Evolutionary conservation across 2,329 filamentous ascomycete species (phyloP), one percentile per base, ranked within the genome.

Genomic region (Fusarium napiforme): DNA sequence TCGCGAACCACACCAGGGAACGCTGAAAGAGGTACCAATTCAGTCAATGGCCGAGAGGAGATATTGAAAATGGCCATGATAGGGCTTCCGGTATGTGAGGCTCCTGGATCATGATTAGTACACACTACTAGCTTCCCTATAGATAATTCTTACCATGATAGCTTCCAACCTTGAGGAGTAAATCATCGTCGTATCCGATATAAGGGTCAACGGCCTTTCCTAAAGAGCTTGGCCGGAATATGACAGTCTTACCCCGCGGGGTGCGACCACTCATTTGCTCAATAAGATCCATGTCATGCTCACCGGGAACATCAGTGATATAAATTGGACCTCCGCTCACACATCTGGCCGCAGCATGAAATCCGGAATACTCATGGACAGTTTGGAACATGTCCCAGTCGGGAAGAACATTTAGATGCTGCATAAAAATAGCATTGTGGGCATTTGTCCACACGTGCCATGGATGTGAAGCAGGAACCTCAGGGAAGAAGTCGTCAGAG

Each of bases 401-500:
- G 0, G 96, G 96, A 2, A 98, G 83, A 2, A 94, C 89, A 75
- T 98, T 97, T 37, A 98, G 86, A 78, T 96, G 92, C 71, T 94
- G 91, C 4, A 93, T 95, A 19, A 98, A 85, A 2, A 98, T 86
- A 37, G 90, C 87, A 80, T 97, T 98, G 82, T 98, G 93, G 0
- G 96, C 96, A 79, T 98, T 99, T 72, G 92, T 90, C 86, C 97
- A 99, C 40, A 98, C 88, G 81, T 99, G 96, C 96, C 96, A 99
- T 0, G 95, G 90, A 71, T 99, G 96, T 11, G 93, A 94, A 1
- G 90, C 88, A 1, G 92, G 89, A 8, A 95, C 88, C 49, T 95
- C 90, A 0, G 96, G 96, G 81, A 97, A 98, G 86, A 95, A 99
- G 82, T 98, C 93, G 72, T 92, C 95, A 2, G 93, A 97, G 82